Conservation (phyloP, 2,329 filamentous ascomycete species). For the Cytospora chrysosperma region DNA sequence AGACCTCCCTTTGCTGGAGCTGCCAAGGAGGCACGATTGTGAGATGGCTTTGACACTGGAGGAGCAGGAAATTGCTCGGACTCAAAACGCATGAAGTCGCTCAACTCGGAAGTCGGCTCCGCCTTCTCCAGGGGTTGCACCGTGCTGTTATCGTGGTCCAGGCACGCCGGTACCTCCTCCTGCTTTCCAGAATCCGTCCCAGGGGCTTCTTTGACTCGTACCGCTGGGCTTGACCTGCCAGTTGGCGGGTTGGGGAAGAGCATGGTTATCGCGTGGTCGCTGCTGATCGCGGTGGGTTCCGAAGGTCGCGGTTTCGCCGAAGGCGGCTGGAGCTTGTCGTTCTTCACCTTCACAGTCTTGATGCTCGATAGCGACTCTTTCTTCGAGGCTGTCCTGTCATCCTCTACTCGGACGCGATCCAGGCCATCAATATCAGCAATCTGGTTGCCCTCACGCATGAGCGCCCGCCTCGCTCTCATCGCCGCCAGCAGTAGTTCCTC, state of each 20-base stretch:
- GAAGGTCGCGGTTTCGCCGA: not conserved
- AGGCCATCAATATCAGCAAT: not conserved
- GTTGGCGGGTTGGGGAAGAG: conserved; percentile 15
- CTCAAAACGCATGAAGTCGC: conserved; percentile 31
- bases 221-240: not conserved
- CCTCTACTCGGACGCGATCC: not conserved
- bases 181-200: conserved; percentile 8
- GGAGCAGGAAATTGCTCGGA: conserved; percentile 21
- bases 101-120: conserved; percentile 30
- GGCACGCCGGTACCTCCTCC: conserved; percentile 28
- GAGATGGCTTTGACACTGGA: conserved; percentile 18
- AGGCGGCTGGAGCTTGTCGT: conserved; percentile 1
- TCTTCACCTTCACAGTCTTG: conserved; percentile 20
- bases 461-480: conserved; percentile 54
- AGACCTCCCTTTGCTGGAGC: conserved; percentile 1
- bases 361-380: conserved; percentile 22
- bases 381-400: conserved; percentile 10
- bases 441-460: conserved; percentile 47
- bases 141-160: conserved; percentile 25
- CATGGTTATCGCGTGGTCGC: not conserved
- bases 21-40: conserved; percentile 19
- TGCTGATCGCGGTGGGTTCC: not conserved
- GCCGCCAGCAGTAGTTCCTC: conserved; percentile 59
- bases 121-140: conserved; percentile 22
- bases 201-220: not conserved